Evolutionary conservation across 768 basidiomycete genomes (phyloP), one percentile per base, ranked within the genome.

Genomic region (Boletus pseudo-olivaceus): DNA sequence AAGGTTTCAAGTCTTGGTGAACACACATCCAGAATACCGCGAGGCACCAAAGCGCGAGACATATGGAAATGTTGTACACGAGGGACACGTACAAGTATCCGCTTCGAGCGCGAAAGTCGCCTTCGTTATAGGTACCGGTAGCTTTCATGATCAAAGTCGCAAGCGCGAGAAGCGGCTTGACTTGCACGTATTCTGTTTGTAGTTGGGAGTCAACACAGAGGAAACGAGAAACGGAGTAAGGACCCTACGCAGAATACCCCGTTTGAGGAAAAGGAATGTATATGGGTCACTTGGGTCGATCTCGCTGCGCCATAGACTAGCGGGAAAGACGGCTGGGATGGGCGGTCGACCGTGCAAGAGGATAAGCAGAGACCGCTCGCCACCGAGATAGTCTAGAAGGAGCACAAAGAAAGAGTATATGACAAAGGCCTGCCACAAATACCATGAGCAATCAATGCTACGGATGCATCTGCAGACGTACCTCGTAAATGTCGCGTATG

Each of bases 1-100:
- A 97, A 2, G 93, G 92, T 68, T 88, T 88, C 46, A 98, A 75
- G 67, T 98, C 97, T 34, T 87, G 78, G 62, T 83, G 85, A 5
- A 98, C 90, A 54, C 90, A 92, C 51, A 95, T 81, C 97, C 97
- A 99, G 72, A 98, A 98, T 74, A 97, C 87, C 0, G 93, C 97
- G 38, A 98, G 80, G 64, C 95, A 98, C 75, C 93, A 95, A 23
- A 95, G 71, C 30, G 81, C 82, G 42, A 90, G 75, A 70, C 84
- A 88, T 44, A 93, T 93, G 63, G 87, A 90, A 49, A 78, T 67
- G 75, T 93, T 91, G 75, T 88, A 95, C 49, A 95, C 74, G 60
- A 96, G 78, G 63, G 85, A 90, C 71, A 96, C 79, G 66, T 95
- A 98, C 53, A 96, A 82, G 66, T 96, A 98, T 17, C 95, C 95